Evolutionary conservation across 345 rosid species (phyloP).

Genomic region (Hypericum perforatum): DNA sequence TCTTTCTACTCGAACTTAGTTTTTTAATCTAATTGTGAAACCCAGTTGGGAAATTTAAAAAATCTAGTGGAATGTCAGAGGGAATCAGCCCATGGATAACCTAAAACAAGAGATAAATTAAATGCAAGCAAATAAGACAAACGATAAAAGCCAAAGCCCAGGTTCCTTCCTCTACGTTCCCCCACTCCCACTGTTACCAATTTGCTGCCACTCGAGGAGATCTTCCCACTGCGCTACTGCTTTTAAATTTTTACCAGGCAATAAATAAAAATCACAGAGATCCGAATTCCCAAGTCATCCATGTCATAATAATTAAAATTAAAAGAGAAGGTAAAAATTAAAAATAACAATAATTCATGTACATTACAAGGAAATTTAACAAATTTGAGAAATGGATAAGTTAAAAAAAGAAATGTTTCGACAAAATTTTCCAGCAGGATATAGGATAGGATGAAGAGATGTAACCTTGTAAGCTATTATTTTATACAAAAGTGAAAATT

Average conservation of each 20-base stretch:
- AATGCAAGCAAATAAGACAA: slow-evolving; percentile 17
- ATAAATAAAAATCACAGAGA: too few species aligned
- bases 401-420: slow-evolving; percentile 5
- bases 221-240: too few species aligned
- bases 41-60: slow-evolving; percentile 9
- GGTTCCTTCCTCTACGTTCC: slow-evolving; percentile 5
- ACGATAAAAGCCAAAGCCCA: slow-evolving; percentile 17
- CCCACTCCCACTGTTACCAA: too few species aligned
- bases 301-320: too few species aligned
- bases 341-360: not conserved
- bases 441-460: not conserved
- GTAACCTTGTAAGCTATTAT: not conserved
- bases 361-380: not conserved
- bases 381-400: not conserved
- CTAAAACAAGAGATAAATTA: slow-evolving; percentile 5
- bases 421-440: slow-evolving; percentile 52
- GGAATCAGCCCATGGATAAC: slow-evolving; percentile 21
- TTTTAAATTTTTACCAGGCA: too few species aligned
- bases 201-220: too few species aligned
- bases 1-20: not conserved
- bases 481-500: slow-evolving; percentile 26
- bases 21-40: too few species aligned
- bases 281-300: too few species aligned
- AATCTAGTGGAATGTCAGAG: slow-evolving; percentile 44
- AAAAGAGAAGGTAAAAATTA: too few species aligned